Evolutionary conservation across 2,329 filamentous ascomycete species (phyloP).

Genomic region (Lasiodiplodia hormozganensis): DNA sequence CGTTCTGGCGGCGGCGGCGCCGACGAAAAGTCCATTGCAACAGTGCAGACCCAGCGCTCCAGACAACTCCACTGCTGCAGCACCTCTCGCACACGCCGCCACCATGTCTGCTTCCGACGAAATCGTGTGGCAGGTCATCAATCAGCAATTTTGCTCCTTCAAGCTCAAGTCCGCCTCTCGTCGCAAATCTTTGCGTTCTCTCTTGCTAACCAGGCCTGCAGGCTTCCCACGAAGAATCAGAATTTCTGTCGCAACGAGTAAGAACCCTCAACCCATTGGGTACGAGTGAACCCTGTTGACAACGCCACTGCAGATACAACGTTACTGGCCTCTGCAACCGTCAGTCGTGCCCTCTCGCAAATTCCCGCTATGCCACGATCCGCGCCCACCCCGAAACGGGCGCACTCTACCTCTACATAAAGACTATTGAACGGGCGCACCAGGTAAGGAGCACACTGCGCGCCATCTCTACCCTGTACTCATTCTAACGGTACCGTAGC

Average conservation of each 20-base stretch:
- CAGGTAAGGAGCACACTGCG: constrained; percentile 35
- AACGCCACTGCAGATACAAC: constrained; percentile 67
- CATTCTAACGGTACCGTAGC: constrained; percentile 2
- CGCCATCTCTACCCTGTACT: neutral
- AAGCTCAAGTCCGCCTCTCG: constrained; percentile 72
- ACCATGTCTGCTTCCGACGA: constrained; percentile 71
- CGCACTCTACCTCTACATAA: constrained; percentile 94
- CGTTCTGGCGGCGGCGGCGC: neutral
- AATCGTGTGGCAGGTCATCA: constrained; percentile 96
- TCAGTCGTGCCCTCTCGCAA: constrained; percentile 89
- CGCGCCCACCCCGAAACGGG: constrained; percentile 81
- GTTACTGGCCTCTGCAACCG: constrained; percentile 83
- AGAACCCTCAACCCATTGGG: constrained; percentile 33
- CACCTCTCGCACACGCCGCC: neutral
- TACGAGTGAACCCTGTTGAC: neutral
- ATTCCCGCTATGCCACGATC: constrained; percentile 91
- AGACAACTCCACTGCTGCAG: neutral
- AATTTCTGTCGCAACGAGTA: constrained; percentile 91
- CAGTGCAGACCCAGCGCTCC: neutral
- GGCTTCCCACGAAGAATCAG: constrained; percentile 72
- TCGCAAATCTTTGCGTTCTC: constrained; percentile 34
- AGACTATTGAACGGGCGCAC: constrained; percentile 87
- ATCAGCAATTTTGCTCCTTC: constrained; percentile 93
- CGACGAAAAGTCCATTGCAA: constrained; percentile 24
- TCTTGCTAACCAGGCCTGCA: constrained; percentile 9